A percentile compares a stretch with the other conserved stretches of the same genome.
Evolutionary conservation across 2,329 filamentous ascomycete species (phyloP).

Genomic region (Aphanoascus verrucosus): DNA sequence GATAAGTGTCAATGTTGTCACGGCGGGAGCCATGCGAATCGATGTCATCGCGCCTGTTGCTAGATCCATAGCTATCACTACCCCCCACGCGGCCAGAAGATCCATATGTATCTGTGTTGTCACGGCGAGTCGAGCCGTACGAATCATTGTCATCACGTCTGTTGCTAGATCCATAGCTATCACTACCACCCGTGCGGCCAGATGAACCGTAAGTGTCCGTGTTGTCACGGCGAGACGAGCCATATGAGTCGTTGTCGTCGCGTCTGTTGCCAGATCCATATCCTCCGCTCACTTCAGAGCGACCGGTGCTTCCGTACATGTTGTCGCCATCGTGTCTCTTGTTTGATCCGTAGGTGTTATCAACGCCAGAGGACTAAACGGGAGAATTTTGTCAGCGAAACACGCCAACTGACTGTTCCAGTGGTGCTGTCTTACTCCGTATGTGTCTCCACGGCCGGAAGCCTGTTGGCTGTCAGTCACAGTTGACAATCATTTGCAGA

Average conservation of each 20-base stretch:
- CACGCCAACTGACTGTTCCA: not conserved
- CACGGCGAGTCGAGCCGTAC: not conserved
- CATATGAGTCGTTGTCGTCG: not conserved
- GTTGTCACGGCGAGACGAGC: not conserved
- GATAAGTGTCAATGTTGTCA: conserved; percentile 2
- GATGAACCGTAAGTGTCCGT: conserved; percentile 4
- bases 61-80: not conserved
- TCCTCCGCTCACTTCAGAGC: not conserved
- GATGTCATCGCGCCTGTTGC: too few species aligned
- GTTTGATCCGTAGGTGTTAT: conserved; percentile 10
- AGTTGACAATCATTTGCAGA: not conserved
- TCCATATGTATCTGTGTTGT: conserved; percentile 7
- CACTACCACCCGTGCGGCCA: not conserved
- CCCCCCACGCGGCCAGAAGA: not conserved
- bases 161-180: not conserved
- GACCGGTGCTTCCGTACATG: not conserved
- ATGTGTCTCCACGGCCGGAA: conserved; percentile 2
- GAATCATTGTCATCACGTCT: not conserved
- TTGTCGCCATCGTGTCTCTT: not conserved
- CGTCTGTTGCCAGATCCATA: not conserved
- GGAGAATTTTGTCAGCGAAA: not conserved
- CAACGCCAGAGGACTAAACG: not conserved
- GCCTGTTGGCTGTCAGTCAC: not conserved
- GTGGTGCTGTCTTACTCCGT: conserved; percentile 6
- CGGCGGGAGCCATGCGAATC: not conserved